Conservation (phyloP, 345 rosid genomes). For the Eucalyptus brandiana region DNA sequence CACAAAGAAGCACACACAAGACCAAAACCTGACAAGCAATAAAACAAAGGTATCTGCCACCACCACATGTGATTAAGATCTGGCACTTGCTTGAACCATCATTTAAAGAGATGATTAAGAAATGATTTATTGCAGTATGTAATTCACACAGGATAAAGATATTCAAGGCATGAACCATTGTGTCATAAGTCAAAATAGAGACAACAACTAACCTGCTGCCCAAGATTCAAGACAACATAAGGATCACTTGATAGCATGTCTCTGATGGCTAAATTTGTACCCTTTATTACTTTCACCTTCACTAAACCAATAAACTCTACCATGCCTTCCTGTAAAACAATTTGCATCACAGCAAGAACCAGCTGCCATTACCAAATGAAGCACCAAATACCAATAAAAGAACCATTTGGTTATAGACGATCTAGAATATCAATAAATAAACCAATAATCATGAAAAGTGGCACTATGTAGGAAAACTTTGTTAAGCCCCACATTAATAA, state of each 20-base stretch:
- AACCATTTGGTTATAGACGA: background rate
- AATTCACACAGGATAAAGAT: background rate
- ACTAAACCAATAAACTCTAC: too few species aligned
- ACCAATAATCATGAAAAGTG: background rate
- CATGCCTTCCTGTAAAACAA: conserved; percentile 25
- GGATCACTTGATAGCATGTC: too few species aligned
- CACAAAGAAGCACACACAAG: background rate
- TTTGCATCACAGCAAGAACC: background rate
- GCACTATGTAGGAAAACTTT: background rate
- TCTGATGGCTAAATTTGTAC: too few species aligned
- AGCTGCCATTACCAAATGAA: background rate
- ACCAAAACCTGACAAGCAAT: background rate
- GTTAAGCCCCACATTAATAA: background rate
- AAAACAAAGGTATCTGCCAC: background rate
- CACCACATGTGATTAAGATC: background rate
- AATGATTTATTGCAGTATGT: background rate
- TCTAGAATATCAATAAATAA: background rate
- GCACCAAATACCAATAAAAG: background rate
- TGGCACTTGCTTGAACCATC: background rate
- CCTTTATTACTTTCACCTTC: too few species aligned
- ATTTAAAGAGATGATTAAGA: background rate
- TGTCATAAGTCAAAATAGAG: too few species aligned
- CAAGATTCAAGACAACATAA: too few species aligned
- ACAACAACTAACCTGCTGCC: too few species aligned
- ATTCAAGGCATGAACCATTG: too few species aligned